These are phyloP conservation scores for Salix viminalis DNA, from an alignment of 345 rosid genomes.

Conservation along the genomic window DNA sequence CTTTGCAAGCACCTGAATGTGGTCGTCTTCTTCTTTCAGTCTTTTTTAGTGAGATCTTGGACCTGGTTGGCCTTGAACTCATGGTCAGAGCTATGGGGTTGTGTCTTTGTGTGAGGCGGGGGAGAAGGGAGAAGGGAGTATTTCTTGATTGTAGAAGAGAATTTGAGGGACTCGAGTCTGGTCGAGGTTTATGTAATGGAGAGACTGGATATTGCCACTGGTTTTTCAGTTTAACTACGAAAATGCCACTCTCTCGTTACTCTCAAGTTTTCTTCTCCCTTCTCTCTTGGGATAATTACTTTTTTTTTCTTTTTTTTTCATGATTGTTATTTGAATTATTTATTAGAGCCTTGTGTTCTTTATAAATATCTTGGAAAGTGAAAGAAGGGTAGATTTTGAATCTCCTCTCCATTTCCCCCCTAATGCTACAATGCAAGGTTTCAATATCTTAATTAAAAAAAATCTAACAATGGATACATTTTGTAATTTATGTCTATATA, in stretches of 20 bases:
- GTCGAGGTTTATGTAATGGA: slow-evolving; percentile 43
- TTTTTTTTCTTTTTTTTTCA: background rate
- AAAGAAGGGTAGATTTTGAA: background rate
- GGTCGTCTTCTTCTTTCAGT: background rate
- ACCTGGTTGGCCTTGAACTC: slow-evolving; percentile 28
- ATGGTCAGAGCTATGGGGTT: background rate
- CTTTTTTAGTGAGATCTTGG: slow-evolving; percentile 20
- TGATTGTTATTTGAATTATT: background rate
- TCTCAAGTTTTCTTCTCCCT: background rate
- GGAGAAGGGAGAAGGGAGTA: background rate
- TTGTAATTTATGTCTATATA: no score
- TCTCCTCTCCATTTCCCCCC: background rate
- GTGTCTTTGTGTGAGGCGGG: background rate
- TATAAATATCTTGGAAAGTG: background rate
- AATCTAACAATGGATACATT: no score
- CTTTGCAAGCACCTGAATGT: slow-evolving; percentile 12
- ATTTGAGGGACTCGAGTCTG: background rate
- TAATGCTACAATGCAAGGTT: no score
- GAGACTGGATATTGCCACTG: slow-evolving; percentile 24
- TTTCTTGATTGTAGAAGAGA: background rate
- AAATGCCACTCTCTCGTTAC: slow-evolving; percentile 25
- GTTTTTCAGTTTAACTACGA: slow-evolving; percentile 24
- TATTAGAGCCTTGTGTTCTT: background rate
- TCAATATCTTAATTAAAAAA: no score
- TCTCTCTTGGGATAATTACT: background rate